Conservation (phyloP, 2,329 filamentous ascomycete genomes). For the Didymosphaeria variabile region DNA sequence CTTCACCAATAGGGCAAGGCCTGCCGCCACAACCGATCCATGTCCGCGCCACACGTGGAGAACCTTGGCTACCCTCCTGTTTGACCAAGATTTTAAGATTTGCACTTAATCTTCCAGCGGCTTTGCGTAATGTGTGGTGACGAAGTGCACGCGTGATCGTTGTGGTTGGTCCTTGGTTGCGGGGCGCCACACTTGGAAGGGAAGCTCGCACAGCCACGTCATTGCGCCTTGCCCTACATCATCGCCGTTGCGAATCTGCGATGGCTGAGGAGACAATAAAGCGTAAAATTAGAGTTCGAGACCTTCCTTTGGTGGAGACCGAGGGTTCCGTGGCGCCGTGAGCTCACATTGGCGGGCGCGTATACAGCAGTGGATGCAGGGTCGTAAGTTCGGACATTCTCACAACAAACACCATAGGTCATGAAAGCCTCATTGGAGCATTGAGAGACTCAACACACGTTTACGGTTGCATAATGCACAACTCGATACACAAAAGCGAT, state of each 20-base stretch:
- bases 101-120: background rate
- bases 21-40: constrained; percentile 9
- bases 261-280: background rate
- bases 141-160: background rate
- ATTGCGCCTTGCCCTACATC: constrained; percentile 4
- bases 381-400: too few relatives aligned
- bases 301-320: background rate
- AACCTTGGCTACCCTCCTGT: background rate
- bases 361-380: too few relatives aligned
- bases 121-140: constrained; percentile 9
- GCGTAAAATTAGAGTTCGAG: background rate
- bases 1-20: background rate
- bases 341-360: background rate
- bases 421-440: too few relatives aligned
- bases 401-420: too few relatives aligned
- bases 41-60: constrained; percentile 3
- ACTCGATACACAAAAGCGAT: too few relatives aligned
- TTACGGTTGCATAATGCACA: too few relatives aligned
- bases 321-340: background rate
- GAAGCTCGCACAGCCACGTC: constrained; percentile 8
- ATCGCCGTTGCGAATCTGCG: background rate
- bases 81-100: background rate
- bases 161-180: background rate
- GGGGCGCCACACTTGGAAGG: constrained; percentile 2
- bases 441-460: too few relatives aligned